A percentile compares a stretch with the other conserved stretches of the same genome.
phyloP scores from a whole-genome alignment of 1,284 basidiomycete species.

The Boletus semigastroideus region DNA sequence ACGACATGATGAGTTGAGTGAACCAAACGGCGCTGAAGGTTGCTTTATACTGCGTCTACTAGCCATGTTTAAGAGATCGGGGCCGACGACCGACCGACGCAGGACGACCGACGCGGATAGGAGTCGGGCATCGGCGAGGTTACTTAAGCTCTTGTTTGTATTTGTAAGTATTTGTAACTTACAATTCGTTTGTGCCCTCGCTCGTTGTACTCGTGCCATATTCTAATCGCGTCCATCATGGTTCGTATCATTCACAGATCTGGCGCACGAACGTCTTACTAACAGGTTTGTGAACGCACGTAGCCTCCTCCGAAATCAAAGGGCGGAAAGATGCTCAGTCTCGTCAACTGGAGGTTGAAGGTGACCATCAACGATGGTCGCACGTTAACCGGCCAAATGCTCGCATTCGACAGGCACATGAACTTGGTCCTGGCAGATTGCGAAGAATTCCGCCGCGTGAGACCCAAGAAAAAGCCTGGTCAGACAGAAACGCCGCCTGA shows the following conservation, averaged over 20 bases:
- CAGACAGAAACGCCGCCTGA: conserved; percentile 74
- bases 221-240: conserved; percentile 53
- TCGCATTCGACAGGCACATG: conserved; percentile 99
- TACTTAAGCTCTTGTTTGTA: conserved; percentile 10
- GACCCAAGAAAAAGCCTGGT: conserved; percentile 81
- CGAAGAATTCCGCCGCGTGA: conserved; percentile 90
- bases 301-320: conserved; percentile 93
- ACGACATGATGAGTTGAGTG: conserved; percentile 13
- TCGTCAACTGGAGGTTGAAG: conserved; percentile 97
- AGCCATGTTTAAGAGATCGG: background rate
- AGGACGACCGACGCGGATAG: background rate
- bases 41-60: background rate
- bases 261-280: background rate
- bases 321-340: conserved; percentile 96
- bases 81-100: conserved; percentile 5
- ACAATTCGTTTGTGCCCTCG: conserved; percentile 11
- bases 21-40: no score
- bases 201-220: conserved; percentile 20
- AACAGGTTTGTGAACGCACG: background rate
- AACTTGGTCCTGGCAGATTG: conserved; percentile 98
- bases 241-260: conserved; percentile 39
- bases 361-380: conserved; percentile 98
- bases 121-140: background rate
- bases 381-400: conserved; percentile 95
- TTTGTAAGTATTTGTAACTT: conserved; percentile 33